phyloP scores from a whole-genome alignment of 2,329 filamentous ascomycete species.

The Aspergillus sp. region DNA sequence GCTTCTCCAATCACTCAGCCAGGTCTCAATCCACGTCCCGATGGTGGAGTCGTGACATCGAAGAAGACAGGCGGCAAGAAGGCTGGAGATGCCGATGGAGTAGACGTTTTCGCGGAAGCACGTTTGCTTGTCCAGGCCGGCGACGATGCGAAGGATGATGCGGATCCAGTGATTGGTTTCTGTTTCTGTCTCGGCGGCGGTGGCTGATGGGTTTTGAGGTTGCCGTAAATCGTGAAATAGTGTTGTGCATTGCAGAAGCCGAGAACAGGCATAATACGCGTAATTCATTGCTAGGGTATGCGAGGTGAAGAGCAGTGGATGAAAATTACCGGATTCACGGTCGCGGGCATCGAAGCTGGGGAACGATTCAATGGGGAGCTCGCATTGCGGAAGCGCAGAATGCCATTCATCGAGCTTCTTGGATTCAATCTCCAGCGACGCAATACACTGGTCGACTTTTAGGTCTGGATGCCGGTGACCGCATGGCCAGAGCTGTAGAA shows the following conservation, averaged over 20 bases:
- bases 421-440: too few relatives aligned
- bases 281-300: slow-evolving; percentile 25
- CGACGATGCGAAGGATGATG: slow-evolving; percentile 14
- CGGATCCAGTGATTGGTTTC: slow-evolving; percentile 8
- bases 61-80: slow-evolving; percentile 21
- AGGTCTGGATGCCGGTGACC: background rate
- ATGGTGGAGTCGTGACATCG: slow-evolving; percentile 18
- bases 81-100: slow-evolving; percentile 25
- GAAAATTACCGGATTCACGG: background rate
- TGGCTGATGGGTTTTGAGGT: background rate
- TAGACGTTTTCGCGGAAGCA: slow-evolving; percentile 21
- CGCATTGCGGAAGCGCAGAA: too few relatives aligned
- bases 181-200: slow-evolving; percentile 6
- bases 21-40: slow-evolving; percentile 17
- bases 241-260: slow-evolving; percentile 23
- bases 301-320: slow-evolving; percentile 12
- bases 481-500: slow-evolving; percentile 10
- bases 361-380: too few relatives aligned
- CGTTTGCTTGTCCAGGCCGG: slow-evolving; percentile 13
- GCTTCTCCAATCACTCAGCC: slow-evolving; percentile 8
- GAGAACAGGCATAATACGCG: slow-evolving; percentile 23
- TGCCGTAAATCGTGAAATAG: slow-evolving; percentile 6
- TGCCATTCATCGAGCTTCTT: too few relatives aligned
- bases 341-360: too few relatives aligned
- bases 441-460: background rate